These are phyloP conservation scores for Colletotrichum sp. DNA, from an alignment of 2,329 filamentous ascomycete genomes.

Conservation along the genomic window DNA sequence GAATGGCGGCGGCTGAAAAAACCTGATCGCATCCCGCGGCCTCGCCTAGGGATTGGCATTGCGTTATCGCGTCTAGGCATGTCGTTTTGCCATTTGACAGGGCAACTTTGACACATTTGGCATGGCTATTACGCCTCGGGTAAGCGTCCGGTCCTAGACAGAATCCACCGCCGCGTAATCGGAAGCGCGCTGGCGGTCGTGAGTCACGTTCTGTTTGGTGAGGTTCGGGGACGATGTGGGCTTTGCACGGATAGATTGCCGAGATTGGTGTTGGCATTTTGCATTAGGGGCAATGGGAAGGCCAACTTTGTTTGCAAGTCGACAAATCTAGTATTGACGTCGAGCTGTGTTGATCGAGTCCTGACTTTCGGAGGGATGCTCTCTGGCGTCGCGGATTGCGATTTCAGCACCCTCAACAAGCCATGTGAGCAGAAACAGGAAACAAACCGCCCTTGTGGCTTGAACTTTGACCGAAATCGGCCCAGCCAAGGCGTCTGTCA, in stretches of 20 bases:
- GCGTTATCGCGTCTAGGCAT: slow-evolving; percentile 17
- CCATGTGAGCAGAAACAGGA: not conserved
- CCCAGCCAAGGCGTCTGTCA: not conserved
- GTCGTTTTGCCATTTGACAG: slow-evolving; percentile 1
- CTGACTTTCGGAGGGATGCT: not conserved
- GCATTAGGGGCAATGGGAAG: not conserved
- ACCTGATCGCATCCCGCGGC: not conserved
- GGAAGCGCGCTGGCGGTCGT: slow-evolving; percentile 7
- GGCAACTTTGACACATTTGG: not conserved
- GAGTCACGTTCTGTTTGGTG: slow-evolving; percentile 12
- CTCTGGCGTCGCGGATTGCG: not conserved
- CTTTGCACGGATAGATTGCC: slow-evolving; percentile 18
- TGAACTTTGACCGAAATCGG: slow-evolving; percentile 4
- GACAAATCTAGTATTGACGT: not conserved
- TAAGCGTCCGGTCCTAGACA: not conserved
- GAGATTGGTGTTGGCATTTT: slow-evolving; percentile 10
- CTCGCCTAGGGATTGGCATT: slow-evolving; percentile 5
- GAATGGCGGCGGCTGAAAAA: not conserved
- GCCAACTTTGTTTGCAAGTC: not conserved
- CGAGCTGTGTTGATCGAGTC: not conserved
- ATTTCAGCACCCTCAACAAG: not conserved
- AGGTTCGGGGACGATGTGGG: slow-evolving; percentile 13
- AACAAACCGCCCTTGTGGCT: not conserved
- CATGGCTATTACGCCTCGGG: slow-evolving; percentile 7
- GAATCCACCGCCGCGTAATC: slow-evolving; percentile 16